Evolutionary conservation across 164 flowering plant species (phyloP).

Genomic region (Litsea cubeba): DNA sequence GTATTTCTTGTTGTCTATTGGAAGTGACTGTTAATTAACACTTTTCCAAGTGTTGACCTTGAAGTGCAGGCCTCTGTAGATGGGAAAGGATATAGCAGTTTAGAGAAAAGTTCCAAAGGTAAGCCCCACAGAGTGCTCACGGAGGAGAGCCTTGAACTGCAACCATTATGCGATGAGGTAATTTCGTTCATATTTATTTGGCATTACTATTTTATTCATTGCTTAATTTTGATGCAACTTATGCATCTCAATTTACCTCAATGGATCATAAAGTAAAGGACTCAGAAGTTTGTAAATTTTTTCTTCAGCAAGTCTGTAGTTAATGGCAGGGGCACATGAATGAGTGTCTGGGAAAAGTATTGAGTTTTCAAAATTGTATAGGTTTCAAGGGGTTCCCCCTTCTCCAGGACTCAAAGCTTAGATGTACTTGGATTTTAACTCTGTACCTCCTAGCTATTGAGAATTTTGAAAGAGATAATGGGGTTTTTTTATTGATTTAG

Average conservation of each 20-base stretch:
- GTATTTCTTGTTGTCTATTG: not conserved
- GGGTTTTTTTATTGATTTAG: too few relatives aligned
- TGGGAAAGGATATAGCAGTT: slow-evolving; percentile 17
- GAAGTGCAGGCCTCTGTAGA: slow-evolving; percentile 45
- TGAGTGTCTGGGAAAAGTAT: not conserved
- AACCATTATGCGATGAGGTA: slow-evolving; percentile 62
- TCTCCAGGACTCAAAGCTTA: too few relatives aligned
- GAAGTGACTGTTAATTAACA: slow-evolving; percentile 7
- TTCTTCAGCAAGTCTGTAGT: not conserved
- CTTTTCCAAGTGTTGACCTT: slow-evolving; percentile 2
- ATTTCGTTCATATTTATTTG: not conserved
- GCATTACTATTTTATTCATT: not conserved
- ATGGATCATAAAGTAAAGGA: not conserved
- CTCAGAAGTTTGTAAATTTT: not conserved
- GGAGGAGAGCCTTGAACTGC: slow-evolving; percentile 41
- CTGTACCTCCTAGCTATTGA: too few relatives aligned
- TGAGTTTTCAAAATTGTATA: too few relatives aligned
- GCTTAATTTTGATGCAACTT: not conserved
- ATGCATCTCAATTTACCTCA: not conserved
- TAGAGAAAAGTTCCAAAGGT: slow-evolving; percentile 16
- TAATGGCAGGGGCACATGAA: not conserved
- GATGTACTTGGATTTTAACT: too few relatives aligned
- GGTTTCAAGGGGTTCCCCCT: too few relatives aligned
- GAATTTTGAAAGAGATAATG: too few relatives aligned
- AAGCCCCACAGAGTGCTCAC: slow-evolving; percentile 32